phyloP scores from a whole-genome alignment of 2,329 filamentous ascomycete genomes.

The Stromatinia cepivora region DNA sequence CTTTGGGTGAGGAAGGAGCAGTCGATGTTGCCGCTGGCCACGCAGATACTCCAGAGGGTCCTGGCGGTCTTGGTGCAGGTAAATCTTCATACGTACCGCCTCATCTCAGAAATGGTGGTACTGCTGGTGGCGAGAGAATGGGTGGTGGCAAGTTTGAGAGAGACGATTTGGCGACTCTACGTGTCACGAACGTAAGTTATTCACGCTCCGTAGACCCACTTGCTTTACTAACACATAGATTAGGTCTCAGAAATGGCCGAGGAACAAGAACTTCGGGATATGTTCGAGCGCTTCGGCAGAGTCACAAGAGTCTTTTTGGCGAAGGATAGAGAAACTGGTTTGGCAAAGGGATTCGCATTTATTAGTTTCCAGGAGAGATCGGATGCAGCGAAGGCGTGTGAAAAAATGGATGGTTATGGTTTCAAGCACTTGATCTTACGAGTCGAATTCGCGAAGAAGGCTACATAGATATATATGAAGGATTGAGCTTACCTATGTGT shows the following conservation, averaged over 20 bases:
- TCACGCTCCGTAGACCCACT: not conserved
- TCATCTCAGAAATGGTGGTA: slow-evolving; percentile 73
- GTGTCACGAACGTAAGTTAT: slow-evolving; percentile 89
- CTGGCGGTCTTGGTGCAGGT: slow-evolving; percentile 61
- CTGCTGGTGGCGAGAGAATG: slow-evolving; percentile 77
- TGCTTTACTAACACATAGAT: slow-evolving; percentile 29
- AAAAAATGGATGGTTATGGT: slow-evolving; percentile 96
- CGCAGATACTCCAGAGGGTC: slow-evolving; percentile 47
- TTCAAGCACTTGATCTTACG: slow-evolving; percentile 85
- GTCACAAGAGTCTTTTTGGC: slow-evolving; percentile 97
- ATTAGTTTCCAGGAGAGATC: slow-evolving; percentile 91
- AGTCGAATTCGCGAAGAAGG: slow-evolving; percentile 85
- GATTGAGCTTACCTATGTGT: slow-evolving; percentile 2
- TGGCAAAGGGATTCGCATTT: slow-evolving; percentile 98
- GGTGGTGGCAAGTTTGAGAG: slow-evolving; percentile 84
- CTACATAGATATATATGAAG: slow-evolving; percentile 39
- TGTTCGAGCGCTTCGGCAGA: slow-evolving; percentile 96
- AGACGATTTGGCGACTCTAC: slow-evolving; percentile 92
- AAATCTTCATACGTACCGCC: slow-evolving; percentile 93
- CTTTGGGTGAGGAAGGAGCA: slow-evolving; percentile 61
- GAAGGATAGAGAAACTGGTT: slow-evolving; percentile 93
- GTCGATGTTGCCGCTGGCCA: slow-evolving; percentile 56
- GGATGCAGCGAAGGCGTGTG: slow-evolving; percentile 89
- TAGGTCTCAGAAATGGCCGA: slow-evolving; percentile 96
- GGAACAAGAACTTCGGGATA: slow-evolving; percentile 90